A percentile compares a stretch with the other conserved stretches of the same genome.
These are phyloP conservation scores for Aspergillus sp. DNA, from an alignment of 2,329 filamentous ascomycete genomes.

Conservation along the genomic window DNA sequence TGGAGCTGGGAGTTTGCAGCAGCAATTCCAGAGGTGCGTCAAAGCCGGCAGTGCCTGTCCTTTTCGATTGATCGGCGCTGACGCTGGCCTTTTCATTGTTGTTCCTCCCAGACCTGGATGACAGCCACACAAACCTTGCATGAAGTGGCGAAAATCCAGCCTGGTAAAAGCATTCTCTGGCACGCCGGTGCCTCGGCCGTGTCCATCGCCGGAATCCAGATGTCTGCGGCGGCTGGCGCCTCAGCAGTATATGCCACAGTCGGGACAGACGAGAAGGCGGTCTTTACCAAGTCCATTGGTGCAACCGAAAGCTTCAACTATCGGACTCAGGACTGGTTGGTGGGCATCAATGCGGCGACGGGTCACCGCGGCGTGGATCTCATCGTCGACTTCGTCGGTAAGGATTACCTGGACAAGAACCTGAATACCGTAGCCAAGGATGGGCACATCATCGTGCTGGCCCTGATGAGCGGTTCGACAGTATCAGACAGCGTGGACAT, in stretches of 20 bases:
- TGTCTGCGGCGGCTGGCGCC: slow-evolving; percentile 67
- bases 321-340: slow-evolving; percentile 71
- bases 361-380: slow-evolving; percentile 77
- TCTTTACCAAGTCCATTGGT: slow-evolving; percentile 73
- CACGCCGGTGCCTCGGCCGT: slow-evolving; percentile 91
- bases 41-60: too few relatives aligned
- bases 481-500: slow-evolving; percentile 71
- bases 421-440: slow-evolving; percentile 73
- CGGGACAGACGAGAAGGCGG: slow-evolving; percentile 74
- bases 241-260: slow-evolving; percentile 76
- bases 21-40: slow-evolving; percentile 56
- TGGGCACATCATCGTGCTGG: slow-evolving; percentile 73
- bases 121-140: slow-evolving; percentile 89
- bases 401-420: slow-evolving; percentile 75
- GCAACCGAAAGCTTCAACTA: slow-evolving; percentile 83
- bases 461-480: slow-evolving; percentile 68
- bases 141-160: slow-evolving; percentile 71
- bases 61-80: too few relatives aligned
- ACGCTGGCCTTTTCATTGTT: too few relatives aligned
- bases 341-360: slow-evolving; percentile 69
- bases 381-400: slow-evolving; percentile 84
- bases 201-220: slow-evolving; percentile 82
- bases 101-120: slow-evolving; percentile 81
- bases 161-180: slow-evolving; percentile 77
- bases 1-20: slow-evolving; percentile 25